phyloP scores from a whole-genome alignment of 1,284 basidiomycete species.

The Sphaerobolus stellatus region DNA sequence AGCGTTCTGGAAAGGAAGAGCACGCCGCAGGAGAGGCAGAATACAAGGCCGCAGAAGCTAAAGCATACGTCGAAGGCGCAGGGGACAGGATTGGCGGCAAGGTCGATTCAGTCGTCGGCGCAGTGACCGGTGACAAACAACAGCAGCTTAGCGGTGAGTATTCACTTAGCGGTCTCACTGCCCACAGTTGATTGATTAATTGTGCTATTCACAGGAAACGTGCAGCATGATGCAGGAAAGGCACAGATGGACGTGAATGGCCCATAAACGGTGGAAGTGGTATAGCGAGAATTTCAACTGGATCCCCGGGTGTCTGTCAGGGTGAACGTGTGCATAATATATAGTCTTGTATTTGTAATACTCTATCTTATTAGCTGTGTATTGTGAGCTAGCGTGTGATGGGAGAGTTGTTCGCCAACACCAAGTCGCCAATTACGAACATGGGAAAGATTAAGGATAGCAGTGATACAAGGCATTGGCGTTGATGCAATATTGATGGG shows the following conservation, averaged over 20 bases:
- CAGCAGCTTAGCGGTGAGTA: conserved; percentile 36
- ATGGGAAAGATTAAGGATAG: no score
- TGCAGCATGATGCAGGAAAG: conserved; percentile 34
- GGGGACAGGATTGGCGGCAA: conserved; percentile 40
- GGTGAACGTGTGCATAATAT: background rate
- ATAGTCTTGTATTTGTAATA: background rate
- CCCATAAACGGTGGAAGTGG: background rate
- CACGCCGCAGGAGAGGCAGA: conserved; percentile 37
- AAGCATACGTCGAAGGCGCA: conserved; percentile 33
- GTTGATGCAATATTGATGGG: background rate
- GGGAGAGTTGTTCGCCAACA: background rate
- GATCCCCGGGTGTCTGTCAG: background rate
- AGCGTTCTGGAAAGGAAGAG: conserved; percentile 61
- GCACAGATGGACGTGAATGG: conserved; percentile 24
- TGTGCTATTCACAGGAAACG: conserved; percentile 14
- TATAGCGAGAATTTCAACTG: background rate
- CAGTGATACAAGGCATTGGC: background rate
- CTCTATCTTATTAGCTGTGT: background rate
- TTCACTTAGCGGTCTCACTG: no score
- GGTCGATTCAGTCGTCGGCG: conserved; percentile 39
- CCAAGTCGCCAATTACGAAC: background rate
- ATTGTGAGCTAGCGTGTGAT: no score
- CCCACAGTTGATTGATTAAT: no score
- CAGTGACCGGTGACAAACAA: conserved; percentile 39
- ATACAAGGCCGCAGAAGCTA: conserved; percentile 22